These are phyloP conservation scores for Solidago caesia DNA, from an alignment of 129 eudicot species.

Conservation along the genomic window DNA sequence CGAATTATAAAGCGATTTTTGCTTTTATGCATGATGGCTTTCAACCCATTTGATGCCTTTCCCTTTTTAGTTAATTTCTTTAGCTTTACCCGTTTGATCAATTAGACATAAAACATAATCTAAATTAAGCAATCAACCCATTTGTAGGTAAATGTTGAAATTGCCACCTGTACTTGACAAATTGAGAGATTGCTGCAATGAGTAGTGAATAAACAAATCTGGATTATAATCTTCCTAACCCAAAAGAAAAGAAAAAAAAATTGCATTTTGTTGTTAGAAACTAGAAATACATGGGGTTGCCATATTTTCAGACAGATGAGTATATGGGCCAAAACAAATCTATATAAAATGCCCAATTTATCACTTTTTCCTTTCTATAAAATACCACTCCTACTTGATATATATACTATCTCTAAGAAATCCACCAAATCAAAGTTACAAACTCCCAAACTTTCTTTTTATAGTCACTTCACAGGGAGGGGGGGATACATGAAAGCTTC, in stretches of 20 bases:
- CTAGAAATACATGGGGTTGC: not conserved
- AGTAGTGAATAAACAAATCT: no score
- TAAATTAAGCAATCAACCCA: not conserved
- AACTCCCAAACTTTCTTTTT: not conserved
- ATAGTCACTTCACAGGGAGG: not conserved
- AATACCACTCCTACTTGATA: not conserved
- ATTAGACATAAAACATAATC: not conserved
- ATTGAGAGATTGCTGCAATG: no score
- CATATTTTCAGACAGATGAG: not conserved
- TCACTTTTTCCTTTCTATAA: not conserved
- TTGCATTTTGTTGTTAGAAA: not conserved
- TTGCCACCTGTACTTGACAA: not conserved
- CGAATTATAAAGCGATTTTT: not conserved
- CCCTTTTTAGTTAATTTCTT: not conserved
- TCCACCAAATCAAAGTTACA: not conserved
- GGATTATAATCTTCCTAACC: not conserved
- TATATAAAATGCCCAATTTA: not conserved
- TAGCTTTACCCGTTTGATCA: no score
- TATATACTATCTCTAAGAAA: not conserved
- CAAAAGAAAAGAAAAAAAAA: not conserved
- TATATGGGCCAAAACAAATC: not conserved
- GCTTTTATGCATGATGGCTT: not conserved
- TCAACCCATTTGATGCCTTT: not conserved
- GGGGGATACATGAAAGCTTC: not conserved
- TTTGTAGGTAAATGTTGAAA: not conserved